Percentiles rank a stretch among this genome's conserved stretches.
phyloP scores from a whole-genome alignment of 139 green algal species.

The Trebouxia sp. region DNA sequence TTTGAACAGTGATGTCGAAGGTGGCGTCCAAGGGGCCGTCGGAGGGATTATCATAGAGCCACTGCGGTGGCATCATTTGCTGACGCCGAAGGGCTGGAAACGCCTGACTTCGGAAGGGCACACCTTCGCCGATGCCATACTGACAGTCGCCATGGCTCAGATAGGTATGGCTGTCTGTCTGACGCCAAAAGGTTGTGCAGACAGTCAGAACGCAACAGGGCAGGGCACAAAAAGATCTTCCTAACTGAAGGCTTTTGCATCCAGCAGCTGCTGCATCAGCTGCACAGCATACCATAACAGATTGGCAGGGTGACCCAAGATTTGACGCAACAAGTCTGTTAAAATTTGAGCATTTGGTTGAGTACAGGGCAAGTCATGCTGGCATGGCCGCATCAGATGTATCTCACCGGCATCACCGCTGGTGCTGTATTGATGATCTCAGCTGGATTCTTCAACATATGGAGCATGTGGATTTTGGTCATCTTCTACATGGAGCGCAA shows the following conservation, averaged over 20 bases:
- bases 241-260: too few species aligned
- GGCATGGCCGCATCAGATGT: constrained; percentile 26
- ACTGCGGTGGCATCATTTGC: background rate
- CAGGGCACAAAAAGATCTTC: too few species aligned
- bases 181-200: background rate
- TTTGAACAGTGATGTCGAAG: background rate
- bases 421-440: background rate
- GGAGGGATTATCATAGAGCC: background rate
- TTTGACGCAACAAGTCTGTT: background rate
- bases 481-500: constrained; percentile 13
- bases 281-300: background rate
- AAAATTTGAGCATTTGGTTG: background rate
- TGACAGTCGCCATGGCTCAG: constrained; percentile 25
- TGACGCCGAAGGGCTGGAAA: background rate
- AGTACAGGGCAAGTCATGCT: background rate
- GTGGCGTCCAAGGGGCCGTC: background rate
- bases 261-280: too few species aligned
- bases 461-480: constrained; percentile 10
- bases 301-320: too few species aligned
- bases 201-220: background rate
- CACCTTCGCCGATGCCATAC: constrained; percentile 3
- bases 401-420: background rate
- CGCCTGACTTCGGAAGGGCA: background rate
- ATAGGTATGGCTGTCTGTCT: constrained; percentile 1
- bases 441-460: background rate